A percentile compares a stretch with the other conserved stretches of the same genome.
These are phyloP conservation scores for Haematococcus lacustris DNA, from an alignment of 139 green algal species.

Conservation along the genomic window DNA sequence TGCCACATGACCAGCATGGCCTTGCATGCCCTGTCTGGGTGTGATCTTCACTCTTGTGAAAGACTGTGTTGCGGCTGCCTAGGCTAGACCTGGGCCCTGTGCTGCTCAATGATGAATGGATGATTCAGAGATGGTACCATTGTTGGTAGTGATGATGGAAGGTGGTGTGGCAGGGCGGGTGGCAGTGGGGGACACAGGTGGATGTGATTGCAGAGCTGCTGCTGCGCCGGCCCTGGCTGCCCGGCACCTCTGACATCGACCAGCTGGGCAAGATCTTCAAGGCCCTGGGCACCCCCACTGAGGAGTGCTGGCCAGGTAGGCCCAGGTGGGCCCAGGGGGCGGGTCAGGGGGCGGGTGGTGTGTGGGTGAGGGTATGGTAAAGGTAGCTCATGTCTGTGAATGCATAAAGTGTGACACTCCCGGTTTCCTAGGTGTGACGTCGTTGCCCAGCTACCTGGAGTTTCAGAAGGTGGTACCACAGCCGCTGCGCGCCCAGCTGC, in stretches of 20 bases:
- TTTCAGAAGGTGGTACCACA: constrained; percentile 22
- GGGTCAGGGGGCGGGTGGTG: background rate
- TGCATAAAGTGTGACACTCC: background rate
- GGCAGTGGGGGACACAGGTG: background rate
- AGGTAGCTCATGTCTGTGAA: background rate
- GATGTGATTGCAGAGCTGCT: constrained; percentile 68
- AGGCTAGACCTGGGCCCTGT: background rate
- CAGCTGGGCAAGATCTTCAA: constrained; percentile 77
- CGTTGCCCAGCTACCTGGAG: constrained; percentile 55
- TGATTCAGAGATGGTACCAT: background rate
- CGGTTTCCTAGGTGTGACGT: background rate
- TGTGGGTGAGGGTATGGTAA: background rate
- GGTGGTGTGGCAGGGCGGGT: too few relatives aligned
- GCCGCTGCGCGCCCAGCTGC: background rate
- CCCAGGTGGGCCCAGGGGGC: constrained; percentile 40
- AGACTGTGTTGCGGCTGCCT: too few relatives aligned
- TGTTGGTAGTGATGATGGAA: background rate
- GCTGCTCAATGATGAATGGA: background rate
- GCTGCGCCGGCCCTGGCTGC: constrained; percentile 67
- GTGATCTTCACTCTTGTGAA: too few relatives aligned
- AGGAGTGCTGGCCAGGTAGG: constrained; percentile 60
- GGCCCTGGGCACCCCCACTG: constrained; percentile 62
- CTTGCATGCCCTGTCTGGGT: too few relatives aligned
- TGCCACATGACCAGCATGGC: too few relatives aligned
- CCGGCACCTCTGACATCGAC: constrained; percentile 71